Base-by-base conservation (phyloP, 352 stramenopile genomes). In the Elongisporangium prolatum region DNA sequence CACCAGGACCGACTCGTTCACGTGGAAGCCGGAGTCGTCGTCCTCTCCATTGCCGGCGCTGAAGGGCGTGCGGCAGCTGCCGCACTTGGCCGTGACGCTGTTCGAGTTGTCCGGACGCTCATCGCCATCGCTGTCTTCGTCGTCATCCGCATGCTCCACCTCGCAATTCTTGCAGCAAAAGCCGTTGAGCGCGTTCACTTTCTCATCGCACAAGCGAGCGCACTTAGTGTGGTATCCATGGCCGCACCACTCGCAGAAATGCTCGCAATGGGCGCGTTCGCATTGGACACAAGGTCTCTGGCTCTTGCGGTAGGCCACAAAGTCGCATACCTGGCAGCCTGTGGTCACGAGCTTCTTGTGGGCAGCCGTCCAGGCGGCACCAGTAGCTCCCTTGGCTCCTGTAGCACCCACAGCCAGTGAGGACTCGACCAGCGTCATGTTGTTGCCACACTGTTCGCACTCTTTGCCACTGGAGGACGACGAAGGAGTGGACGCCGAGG, bases 241-340 rank as follows among this genome's bases (percentile, higher is more conserved):
- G 59, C 83, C 85, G 56, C 85, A 95, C 81, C 81, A 93, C 40
- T 95, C 85, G 64, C 85, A 95, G 50, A 93, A 95, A 51, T 88
- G 70, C 50, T 95, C 77, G 61, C 83, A 93, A 28, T 73, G 68
- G 8, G 65, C 67, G 49, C 73, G 76, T 28, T 74, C 49, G 62
- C 85, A 95, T 48, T 81, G 64, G 9, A 89, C 69, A 54, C 85
- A 95, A 20, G 80, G 75, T 24, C 85, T 71, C 57, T 85, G 76
- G 7, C 80, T 67, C 57, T 88, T 84, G 25, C 82, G 82, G 61
- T 77, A 86, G 20, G 70, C 70, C 50, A 94, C 84, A 49, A 88
- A 94, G 60, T 88, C 81, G 67, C 85, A 94, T 47, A 94, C 82
- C 67, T 93, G 84, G 68, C 84, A 93, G 21, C 74, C 73, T 17